Conservation (phyloP, 768 basidiomycete species). For the Leccinellum albellum region DNA sequence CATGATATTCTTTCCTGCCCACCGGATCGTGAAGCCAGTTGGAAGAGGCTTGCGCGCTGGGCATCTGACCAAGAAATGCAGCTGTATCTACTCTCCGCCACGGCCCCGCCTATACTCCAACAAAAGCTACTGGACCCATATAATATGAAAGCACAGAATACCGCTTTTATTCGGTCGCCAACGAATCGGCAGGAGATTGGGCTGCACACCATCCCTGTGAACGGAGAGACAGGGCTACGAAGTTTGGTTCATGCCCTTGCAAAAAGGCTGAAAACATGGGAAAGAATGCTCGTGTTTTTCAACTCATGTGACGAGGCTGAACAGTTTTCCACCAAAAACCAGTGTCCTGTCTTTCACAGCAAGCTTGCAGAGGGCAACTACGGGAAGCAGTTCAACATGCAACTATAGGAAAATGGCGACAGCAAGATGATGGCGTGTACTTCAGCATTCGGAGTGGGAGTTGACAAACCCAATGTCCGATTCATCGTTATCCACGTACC, state of each 20-base stretch:
- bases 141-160: no score
- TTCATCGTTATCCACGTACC: not conserved
- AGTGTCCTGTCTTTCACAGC: not conserved
- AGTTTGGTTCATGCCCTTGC: no score
- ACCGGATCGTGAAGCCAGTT: not conserved
- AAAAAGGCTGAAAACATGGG: no score
- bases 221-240: no score
- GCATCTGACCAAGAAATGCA: not conserved
- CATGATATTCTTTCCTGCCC: not conserved
- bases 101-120: no score
- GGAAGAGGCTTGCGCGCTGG: constrained; percentile 3
- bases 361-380: not conserved
- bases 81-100: not conserved
- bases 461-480: not conserved
- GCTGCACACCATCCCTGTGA: no score
- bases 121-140: no score
- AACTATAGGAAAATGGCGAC: not conserved
- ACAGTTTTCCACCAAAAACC: no score
- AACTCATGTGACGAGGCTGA: no score
- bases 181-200: no score
- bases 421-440: constrained; percentile 4
- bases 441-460: not conserved
- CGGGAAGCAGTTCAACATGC: not conserved
- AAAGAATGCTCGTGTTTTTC: no score
- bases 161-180: no score